A percentile compares a stretch with the other conserved stretches of the same genome.
phyloP scores from a whole-genome alignment of 768 basidiomycete genomes.

The Leccinum disarticulatum region DNA sequence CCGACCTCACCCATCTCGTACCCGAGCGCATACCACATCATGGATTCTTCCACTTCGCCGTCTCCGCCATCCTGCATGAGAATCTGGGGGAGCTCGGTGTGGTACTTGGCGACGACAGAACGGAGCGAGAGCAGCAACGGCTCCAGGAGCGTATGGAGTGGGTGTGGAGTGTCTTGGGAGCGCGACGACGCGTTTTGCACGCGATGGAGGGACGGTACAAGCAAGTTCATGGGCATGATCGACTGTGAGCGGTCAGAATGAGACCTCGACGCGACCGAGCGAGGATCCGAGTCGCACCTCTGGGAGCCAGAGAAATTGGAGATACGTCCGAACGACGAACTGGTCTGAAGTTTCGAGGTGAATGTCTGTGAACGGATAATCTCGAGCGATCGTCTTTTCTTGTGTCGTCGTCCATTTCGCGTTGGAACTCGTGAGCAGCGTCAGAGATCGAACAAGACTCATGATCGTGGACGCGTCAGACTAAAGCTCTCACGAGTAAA shows the following conservation, averaged over 20 bases:
- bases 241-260: conserved; percentile 45
- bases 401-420: conserved; percentile 56
- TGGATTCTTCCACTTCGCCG: conserved; percentile 64
- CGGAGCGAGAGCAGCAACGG: conserved; percentile 63
- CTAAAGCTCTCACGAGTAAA: not conserved
- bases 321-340: conserved; percentile 61
- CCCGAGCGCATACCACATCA: conserved; percentile 74
- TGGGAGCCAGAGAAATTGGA: conserved; percentile 78
- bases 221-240: conserved; percentile 61
- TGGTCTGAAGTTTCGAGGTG: conserved; percentile 51
- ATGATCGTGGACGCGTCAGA: conserved; percentile 10
- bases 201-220: conserved; percentile 57
- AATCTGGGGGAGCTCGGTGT: conserved; percentile 58
- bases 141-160: conserved; percentile 59
- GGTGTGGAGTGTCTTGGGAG: conserved; percentile 40
- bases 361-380: conserved; percentile 52
- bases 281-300: conserved; percentile 44
- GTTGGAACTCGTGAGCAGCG: conserved; percentile 26
- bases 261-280: not conserved
- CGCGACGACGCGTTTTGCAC: conserved; percentile 38
- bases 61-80: conserved; percentile 58
- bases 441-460: conserved; percentile 19
- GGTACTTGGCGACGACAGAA: conserved; percentile 57
- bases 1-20: conserved; percentile 47
- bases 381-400: conserved; percentile 54